phyloP scores from a whole-genome alignment of 169 alveolate species.

The Plasmodium vinckei region DNA sequence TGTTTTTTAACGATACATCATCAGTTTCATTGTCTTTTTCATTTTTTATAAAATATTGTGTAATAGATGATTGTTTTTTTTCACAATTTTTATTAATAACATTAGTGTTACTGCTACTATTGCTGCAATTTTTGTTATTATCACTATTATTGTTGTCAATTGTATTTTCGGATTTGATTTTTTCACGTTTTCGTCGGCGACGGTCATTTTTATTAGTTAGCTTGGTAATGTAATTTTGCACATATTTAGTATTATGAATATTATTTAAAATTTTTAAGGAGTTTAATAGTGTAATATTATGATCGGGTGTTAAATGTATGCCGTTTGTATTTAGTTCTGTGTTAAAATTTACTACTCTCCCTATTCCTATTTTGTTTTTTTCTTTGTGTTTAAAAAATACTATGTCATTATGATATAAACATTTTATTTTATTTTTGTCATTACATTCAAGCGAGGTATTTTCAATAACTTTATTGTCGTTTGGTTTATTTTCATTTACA shows the following conservation, averaged over 20 bases:
- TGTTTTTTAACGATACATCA: neutral
- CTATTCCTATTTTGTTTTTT: conserved; percentile 50
- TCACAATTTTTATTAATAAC: neutral
- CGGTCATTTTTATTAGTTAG: conserved; percentile 3
- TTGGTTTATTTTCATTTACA: conserved; percentile 15
- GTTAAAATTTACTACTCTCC: conserved; percentile 36
- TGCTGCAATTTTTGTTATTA: neutral
- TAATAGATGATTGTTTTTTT: conserved; percentile 9
- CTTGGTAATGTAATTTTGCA: conserved; percentile 14
- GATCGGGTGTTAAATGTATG: neutral
- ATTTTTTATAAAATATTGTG: neutral
- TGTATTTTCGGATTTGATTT: neutral
- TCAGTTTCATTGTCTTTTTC: neutral
- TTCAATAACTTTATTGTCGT: neutral
- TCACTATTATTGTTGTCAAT: neutral
- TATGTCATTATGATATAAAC: conserved; percentile 53
- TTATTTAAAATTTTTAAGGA: conserved; percentile 47
- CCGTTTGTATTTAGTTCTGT: conserved; percentile 50
- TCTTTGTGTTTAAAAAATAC: conserved; percentile 53
- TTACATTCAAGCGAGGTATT: neutral
- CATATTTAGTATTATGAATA: conserved; percentile 36
- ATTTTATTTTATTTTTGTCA: conserved; percentile 19
- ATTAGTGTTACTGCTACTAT: neutral
- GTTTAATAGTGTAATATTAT: neutral
- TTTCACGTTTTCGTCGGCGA: no score